A percentile compares a stretch with the other conserved stretches of the same genome.
These are phyloP conservation scores for Nymphaea colorata DNA, from an alignment of 164 flowering plant species.

Conservation along the genomic window DNA sequence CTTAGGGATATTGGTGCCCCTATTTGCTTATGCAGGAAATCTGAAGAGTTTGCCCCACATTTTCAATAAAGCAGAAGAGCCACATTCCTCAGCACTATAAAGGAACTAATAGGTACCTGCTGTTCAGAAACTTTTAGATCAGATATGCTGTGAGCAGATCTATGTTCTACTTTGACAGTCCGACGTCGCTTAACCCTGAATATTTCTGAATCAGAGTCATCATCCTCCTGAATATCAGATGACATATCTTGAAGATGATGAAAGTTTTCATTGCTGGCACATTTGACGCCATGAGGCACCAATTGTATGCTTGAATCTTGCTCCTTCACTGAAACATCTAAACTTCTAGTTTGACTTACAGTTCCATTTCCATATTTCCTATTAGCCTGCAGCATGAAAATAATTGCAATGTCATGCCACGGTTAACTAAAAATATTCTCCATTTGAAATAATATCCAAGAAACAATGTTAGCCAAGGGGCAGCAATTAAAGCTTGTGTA, in stretches of 20 bases:
- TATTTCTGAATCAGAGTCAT: slow-evolving; percentile 66
- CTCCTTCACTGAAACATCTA: not conserved
- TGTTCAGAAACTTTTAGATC: slow-evolving; percentile 22
- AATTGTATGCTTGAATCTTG: slow-evolving; percentile 6
- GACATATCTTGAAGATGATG: too few relatives aligned
- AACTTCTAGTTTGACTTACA: not conserved
- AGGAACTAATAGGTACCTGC: slow-evolving; percentile 27
- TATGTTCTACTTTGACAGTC: slow-evolving; percentile 30
- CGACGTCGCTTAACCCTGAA: slow-evolving; percentile 74
- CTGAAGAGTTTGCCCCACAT: too few relatives aligned
- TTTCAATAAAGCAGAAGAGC: too few relatives aligned
- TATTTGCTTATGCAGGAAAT: too few relatives aligned
- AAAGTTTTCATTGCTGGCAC: too few relatives aligned
- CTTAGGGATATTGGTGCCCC: too few relatives aligned
- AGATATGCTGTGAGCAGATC: slow-evolving; percentile 13
- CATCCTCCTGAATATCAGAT: slow-evolving; percentile 19
- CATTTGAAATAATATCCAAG: too few relatives aligned
- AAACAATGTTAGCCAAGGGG: not conserved
- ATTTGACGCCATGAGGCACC: not conserved
- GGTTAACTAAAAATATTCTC: too few relatives aligned
- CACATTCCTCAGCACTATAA: too few relatives aligned
- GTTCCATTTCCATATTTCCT: too few relatives aligned
- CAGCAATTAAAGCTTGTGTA: not conserved
- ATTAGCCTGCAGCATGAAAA: too few relatives aligned
- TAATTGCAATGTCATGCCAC: too few relatives aligned